Evolutionary conservation across 2,329 filamentous ascomycete species (phyloP).

Genomic region (Aspergillus sergii): DNA sequence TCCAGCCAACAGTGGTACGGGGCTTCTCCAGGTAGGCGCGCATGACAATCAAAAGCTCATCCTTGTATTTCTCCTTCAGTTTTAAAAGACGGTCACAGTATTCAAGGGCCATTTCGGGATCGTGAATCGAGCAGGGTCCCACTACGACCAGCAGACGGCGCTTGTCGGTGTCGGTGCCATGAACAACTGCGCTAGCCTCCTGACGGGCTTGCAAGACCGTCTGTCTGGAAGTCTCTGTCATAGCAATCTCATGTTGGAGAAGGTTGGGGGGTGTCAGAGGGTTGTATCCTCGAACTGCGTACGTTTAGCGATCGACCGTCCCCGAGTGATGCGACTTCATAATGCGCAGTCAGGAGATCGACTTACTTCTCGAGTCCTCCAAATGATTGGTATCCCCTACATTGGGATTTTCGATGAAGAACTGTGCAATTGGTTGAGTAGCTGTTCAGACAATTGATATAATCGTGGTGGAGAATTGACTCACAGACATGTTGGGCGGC

Average conservation of each 20-base stretch:
- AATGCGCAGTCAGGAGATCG: constrained; percentile 5
- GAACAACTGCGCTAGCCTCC: constrained; percentile 63
- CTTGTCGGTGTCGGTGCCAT: constrained; percentile 57
- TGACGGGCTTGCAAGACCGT: constrained; percentile 63
- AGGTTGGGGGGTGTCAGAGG: constrained; percentile 90
- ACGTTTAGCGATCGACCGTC: constrained; percentile 8
- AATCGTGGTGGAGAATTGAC: constrained; percentile 20
- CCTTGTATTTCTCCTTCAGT: constrained; percentile 83
- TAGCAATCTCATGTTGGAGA: constrained; percentile 86
- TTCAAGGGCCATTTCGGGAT: constrained; percentile 83
- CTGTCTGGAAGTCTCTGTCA: constrained; percentile 44
- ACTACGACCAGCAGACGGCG: constrained; percentile 75
- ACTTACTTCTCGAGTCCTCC: constrained; percentile 81
- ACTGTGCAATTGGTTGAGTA: constrained; percentile 47
- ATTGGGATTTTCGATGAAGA: constrained; percentile 77
- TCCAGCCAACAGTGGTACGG: constrained; percentile 96
- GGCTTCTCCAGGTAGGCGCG: constrained; percentile 98
- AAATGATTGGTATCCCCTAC: constrained; percentile 73
- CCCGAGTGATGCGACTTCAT: not conserved
- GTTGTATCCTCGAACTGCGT: constrained; percentile 81
- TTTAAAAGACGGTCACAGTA: constrained; percentile 85
- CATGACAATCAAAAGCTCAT: constrained; percentile 95
- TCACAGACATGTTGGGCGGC: constrained; percentile 37
- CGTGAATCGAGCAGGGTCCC: constrained; percentile 96
- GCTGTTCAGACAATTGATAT: not conserved